Base-by-base conservation (phyloP, 164 flowering plant species). In the Akebia trifoliata region DNA sequence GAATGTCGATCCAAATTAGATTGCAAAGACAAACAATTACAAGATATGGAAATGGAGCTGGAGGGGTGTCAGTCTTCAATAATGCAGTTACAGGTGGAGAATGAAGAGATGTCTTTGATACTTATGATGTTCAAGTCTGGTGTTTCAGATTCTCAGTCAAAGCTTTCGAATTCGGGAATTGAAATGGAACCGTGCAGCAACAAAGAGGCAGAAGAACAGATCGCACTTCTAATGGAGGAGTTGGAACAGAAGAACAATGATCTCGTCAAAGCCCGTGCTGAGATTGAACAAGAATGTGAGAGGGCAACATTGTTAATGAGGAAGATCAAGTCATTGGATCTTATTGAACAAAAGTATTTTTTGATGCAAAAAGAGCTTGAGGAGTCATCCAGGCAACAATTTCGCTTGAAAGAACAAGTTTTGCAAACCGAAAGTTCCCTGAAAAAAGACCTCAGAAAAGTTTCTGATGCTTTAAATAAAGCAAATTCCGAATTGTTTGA, bases 31-130 rank as follows among this genome's bases (percentile, higher is more conserved):
- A 26, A 40, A 22, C 43, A 61, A 35, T 61, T 78, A 29, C 35
- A 47, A 26, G 67, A 76, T 50, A 74, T 81, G 35, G 68, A 74
- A 32, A 36, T 49, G 43, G 78, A 81, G 47, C 47, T 77, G 65
- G 76, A 80, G 53, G 63, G 22, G 18, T 62, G 64, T 49, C 56
- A 55, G 44, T 58, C 48, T 21, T 54, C 60, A n/a, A 37, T 65
- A 39, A 56, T 69, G 58, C 64, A 51, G 53, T 29, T 69, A 17
- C 65, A 66, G 62, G 39, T 59, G 17, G 51, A 69, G 48, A 61
- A 65, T 40, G 81, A 72, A 63, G 81, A 77, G 59, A 69, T 48
- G 25, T 63, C 56, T 31, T 14, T 61, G 50, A 28, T 62, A 24
- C 50, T 72, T 42, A 37, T 58, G 66, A 68, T 73, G 53, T 49